Base-by-base conservation (phyloP, 495 filamentous ascomycete species). In the Coniosporium apollinis region DNA sequence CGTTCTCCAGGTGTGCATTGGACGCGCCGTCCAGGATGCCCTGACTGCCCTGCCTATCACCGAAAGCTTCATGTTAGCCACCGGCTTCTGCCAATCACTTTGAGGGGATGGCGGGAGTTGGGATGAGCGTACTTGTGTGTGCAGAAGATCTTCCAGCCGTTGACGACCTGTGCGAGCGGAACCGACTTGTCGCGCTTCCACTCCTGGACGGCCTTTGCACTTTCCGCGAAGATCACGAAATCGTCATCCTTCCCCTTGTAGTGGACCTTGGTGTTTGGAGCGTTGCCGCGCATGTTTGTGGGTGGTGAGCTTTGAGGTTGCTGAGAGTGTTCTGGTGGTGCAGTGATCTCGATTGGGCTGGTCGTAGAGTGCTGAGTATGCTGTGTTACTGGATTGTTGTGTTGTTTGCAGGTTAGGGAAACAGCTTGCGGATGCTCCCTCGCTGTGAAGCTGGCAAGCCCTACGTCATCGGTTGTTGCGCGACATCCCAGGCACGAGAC, bases 141-240 rank as follows among this genome's bases (percentile, higher is more conserved):
- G 2, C 79, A 64, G 43, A 94, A 94, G 48, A 97, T 66, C 69
- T 92, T 80, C 67, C 79, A 96, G 8, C 79, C 69, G 35, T 74
- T 80, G 18, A 94, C 66, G n/a, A 97, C 83, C 43, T 94, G 70
- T 1, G 76, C 66, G 15, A 96, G 60, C 9, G 89, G 77, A 25
- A 85, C 65, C 7, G 69, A 74, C 48, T 72, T 72, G 62, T 97
- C 86, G 11, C 58, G 60, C 60, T 71, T 74, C 91, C 89, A 96
- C 50, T 84, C 72, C 57, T 82, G 62, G 39, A 84, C 68, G 26
- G 67, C 65, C 16, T 79, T 55, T 13, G 64, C 44, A 53, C 78
- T 78, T 38, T 94, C 84, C 36, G 91, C 66, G 56, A 93, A 82
- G 64, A 94, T 67, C 54, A 96, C 60, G 54, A 86, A 97, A 67